Percentiles rank a stretch among this genome's conserved stretches.
Evolutionary conservation across 129 eudicot genomes (phyloP).

Genomic region (Flaveria brownii): DNA sequence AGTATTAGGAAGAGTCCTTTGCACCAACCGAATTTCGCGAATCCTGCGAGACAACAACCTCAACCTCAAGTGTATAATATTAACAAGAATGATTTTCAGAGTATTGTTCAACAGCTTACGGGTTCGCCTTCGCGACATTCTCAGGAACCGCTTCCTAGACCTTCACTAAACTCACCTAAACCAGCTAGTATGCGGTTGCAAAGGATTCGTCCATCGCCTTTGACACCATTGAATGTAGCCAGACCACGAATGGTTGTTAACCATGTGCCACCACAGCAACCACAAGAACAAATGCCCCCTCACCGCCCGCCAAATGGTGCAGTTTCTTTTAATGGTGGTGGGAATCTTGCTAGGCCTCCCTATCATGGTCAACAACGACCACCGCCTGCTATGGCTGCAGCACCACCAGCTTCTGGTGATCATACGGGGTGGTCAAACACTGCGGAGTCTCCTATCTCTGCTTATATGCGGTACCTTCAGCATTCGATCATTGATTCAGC

Average conservation of each 20-base stretch:
- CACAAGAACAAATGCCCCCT: conserved; percentile 32
- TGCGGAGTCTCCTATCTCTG: conserved; percentile 75
- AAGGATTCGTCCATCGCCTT: conserved; percentile 81
- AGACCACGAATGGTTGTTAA: conserved; percentile 56
- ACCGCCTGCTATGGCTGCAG: conserved; percentile 31
- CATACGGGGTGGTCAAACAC: conserved; percentile 52
- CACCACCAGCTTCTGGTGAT: conserved; percentile 42
- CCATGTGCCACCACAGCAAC: conserved; percentile 33
- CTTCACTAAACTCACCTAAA: conserved; percentile 70
- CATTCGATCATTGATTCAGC: conserved; percentile 63
- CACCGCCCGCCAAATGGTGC: conserved; percentile 15
- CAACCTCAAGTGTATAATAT: conserved; percentile 96
- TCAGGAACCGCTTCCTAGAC: conserved; percentile 72
- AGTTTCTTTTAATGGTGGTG: conserved; percentile 15
- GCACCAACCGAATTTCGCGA: conserved; percentile 77
- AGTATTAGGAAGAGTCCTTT: conserved; percentile 80
- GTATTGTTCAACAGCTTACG: conserved; percentile 88
- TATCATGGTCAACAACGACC: conserved; percentile 30
- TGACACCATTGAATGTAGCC: conserved; percentile 52
- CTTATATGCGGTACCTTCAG: conserved; percentile 89
- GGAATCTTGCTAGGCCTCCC: conserved; percentile 32
- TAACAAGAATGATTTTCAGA: conserved; percentile 88
- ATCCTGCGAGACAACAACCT: conserved; percentile 70
- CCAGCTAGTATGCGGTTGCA: conserved; percentile 76
- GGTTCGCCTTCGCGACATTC: conserved; percentile 83